phyloP scores from a whole-genome alignment of 2,329 filamentous ascomycete species.

The Talaromyces atroroseus region DNA sequence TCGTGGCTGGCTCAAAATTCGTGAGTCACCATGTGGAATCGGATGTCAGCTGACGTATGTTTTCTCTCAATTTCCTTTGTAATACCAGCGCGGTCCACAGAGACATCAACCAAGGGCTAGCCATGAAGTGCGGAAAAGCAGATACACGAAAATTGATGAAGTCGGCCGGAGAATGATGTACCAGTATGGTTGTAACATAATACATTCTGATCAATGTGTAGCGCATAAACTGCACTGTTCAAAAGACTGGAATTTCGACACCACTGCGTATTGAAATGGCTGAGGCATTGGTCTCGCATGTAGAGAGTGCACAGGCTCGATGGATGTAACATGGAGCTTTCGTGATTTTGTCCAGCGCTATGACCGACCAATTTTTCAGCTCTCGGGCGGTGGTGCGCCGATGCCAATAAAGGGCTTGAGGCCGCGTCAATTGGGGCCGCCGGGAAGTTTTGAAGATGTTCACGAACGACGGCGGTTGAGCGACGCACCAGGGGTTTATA shows the following conservation, averaged over 20 bases:
- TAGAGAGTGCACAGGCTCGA: background rate
- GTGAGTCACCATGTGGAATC: background rate
- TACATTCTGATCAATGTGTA: background rate
- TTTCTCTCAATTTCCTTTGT: background rate
- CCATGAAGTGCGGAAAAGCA: background rate
- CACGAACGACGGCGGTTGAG: background rate
- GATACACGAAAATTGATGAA: background rate
- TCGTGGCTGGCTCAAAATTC: background rate
- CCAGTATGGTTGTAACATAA: background rate
- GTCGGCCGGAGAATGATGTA: background rate
- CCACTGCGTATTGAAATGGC: background rate
- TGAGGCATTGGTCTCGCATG: background rate
- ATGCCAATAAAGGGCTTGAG: background rate
- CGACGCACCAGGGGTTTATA: background rate
- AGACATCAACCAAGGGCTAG: background rate
- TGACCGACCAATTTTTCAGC: conserved; percentile 1
- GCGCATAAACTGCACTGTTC: background rate
- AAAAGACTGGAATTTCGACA: background rate
- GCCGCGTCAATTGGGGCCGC: background rate
- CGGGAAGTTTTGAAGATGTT: background rate
- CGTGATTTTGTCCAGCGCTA: background rate
- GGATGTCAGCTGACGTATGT: background rate
- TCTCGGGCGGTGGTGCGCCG: background rate
- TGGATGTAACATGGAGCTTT: background rate
- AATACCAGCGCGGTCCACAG: background rate